A percentile compares a stretch with the other conserved stretches of the same genome.
These are phyloP conservation scores for Choanephora cucurbitarum DNA, from an alignment of 371 early-diverging fungal genomes.

Conservation along the genomic window DNA sequence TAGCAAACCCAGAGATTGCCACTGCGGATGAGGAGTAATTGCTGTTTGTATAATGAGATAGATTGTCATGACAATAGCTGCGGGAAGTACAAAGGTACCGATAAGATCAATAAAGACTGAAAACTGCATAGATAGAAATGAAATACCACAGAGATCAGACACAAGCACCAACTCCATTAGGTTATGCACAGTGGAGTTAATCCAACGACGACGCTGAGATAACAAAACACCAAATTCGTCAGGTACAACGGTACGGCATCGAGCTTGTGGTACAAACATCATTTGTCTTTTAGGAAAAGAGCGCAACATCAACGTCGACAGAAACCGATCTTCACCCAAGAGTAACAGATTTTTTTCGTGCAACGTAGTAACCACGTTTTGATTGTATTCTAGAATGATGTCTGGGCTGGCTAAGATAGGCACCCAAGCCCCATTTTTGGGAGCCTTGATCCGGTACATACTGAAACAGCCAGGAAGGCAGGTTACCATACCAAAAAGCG, in stretches of 20 bases:
- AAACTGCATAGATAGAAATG: constrained; percentile 90
- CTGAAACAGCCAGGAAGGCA: constrained; percentile 97
- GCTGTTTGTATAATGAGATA: constrained; percentile 57
- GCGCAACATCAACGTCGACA: constrained; percentile 93
- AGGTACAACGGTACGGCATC: constrained; percentile 84
- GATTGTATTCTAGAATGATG: constrained; percentile 88
- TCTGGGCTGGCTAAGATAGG: constrained; percentile 90
- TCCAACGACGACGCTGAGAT: constrained; percentile 92
- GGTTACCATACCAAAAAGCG: constrained; percentile 96
- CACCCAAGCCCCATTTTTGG: constrained; percentile 76
- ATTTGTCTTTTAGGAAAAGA: constrained; percentile 91
- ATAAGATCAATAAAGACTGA: constrained; percentile 81
- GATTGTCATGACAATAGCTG: constrained; percentile 69
- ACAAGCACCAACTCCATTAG: constrained; percentile 89
- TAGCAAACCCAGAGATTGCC: constrained; percentile 72
- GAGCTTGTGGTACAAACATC: constrained; percentile 92
- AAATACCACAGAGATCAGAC: constrained; percentile 85
- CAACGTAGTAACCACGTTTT: constrained; percentile 88
- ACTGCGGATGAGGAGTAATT: constrained; percentile 45
- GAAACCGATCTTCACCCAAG: constrained; percentile 95
- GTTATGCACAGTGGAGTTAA: constrained; percentile 91
- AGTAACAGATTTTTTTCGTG: constrained; percentile 95
- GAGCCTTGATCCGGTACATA: constrained; percentile 85
- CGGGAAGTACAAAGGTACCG: constrained; percentile 84
- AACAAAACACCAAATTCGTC: constrained; percentile 77